Evolutionary conservation across 441 rosid genomes (phyloP).

Genomic region (Mallotus japonicus): DNA sequence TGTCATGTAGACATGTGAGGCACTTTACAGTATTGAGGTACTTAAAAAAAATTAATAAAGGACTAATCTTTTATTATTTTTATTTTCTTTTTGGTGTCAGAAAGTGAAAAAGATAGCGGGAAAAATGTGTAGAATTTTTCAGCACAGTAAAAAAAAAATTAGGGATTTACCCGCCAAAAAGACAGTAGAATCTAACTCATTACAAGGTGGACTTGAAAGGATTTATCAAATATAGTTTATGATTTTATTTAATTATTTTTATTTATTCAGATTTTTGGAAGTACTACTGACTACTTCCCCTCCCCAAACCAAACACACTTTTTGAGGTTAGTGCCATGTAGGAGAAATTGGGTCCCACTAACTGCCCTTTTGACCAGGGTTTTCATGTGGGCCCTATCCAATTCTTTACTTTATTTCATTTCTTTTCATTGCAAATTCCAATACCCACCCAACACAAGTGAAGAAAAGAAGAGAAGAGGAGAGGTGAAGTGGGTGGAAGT

Average conservation of each 20-base stretch:
- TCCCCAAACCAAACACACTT: not conserved
- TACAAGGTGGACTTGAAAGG: conserved; percentile 57
- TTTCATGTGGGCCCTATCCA: not conserved
- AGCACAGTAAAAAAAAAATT: not conserved
- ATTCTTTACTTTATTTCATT: not conserved
- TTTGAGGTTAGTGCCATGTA: conserved; percentile 33
- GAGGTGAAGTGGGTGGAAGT: conserved; percentile 32
- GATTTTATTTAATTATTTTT: not conserved
- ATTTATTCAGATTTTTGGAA: not conserved
- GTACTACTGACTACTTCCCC: not conserved
- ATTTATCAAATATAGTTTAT: conserved; percentile 49
- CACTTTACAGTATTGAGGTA: not conserved
- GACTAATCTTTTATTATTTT: not conserved
- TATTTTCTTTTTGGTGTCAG: conserved; percentile 22
- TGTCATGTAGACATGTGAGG: conserved; percentile 38
- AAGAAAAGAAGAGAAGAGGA: not conserved
- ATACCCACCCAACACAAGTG: not conserved
- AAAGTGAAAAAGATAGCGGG: conserved; percentile 37
- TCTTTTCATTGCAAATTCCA: conserved; percentile 10
- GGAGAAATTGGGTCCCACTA: conserved; percentile 17
- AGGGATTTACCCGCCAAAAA: conserved; percentile 61
- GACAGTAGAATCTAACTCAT: not conserved
- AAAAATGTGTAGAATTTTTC: conserved; percentile 26
- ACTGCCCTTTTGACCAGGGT: conserved; percentile 35
- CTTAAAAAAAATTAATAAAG: not conserved